Conservation (phyloP, 352 stramenopile genomes). For the Phytophthora brassicae region DNA sequence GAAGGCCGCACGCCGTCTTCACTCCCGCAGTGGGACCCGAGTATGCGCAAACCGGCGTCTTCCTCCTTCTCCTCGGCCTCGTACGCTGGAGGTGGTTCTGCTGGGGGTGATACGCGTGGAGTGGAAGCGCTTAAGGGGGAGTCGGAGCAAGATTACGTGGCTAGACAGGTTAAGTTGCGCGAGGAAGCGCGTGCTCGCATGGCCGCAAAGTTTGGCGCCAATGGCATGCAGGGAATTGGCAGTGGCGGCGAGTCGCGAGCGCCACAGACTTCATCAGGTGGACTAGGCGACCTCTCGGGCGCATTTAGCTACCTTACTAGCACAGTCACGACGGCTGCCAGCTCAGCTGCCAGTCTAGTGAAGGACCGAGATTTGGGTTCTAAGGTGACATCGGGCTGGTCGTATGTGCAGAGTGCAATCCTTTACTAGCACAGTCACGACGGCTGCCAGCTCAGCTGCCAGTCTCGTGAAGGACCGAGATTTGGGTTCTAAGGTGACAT, state of each 20-base stretch:
- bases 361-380: slow-evolving; percentile 75
- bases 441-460: slow-evolving; percentile 60
- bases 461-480: slow-evolving; percentile 80
- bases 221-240: slow-evolving; percentile 79
- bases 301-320: slow-evolving; percentile 77
- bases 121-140: slow-evolving; percentile 84
- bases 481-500: slow-evolving; percentile 74
- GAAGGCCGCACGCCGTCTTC: slow-evolving; percentile 49
- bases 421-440: slow-evolving; percentile 70
- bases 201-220: slow-evolving; percentile 76
- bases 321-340: slow-evolving; percentile 68
- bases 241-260: slow-evolving; percentile 65
- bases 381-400: slow-evolving; percentile 82
- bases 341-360: slow-evolving; percentile 64
- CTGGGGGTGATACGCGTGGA: slow-evolving; percentile 53
- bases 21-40: slow-evolving; percentile 72
- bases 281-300: slow-evolving; percentile 59
- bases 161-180: slow-evolving; percentile 65
- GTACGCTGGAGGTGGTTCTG: slow-evolving; percentile 26
- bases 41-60: slow-evolving; percentile 40
- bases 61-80: slow-evolving; percentile 39
- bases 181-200: slow-evolving; percentile 81
- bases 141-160: slow-evolving; percentile 76
- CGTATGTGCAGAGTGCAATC: slow-evolving; percentile 75
- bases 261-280: slow-evolving; percentile 31